These are phyloP conservation scores for Penicillium sp. DNA, from an alignment of 2,329 filamentous ascomycete species.

Conservation along the genomic window DNA sequence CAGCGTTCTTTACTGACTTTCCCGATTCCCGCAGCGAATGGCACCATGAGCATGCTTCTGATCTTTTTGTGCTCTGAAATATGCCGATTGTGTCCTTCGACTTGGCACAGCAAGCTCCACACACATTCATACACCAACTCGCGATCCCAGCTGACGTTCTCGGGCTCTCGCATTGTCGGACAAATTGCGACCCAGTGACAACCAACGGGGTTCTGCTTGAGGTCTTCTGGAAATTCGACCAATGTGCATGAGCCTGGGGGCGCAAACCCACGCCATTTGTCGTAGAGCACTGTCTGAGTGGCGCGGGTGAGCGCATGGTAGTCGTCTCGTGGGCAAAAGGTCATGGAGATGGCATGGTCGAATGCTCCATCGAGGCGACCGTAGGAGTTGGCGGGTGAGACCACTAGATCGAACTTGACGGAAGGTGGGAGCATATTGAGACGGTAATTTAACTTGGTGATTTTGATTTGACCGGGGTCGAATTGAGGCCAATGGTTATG, in stretches of 20 bases:
- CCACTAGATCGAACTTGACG: constrained; percentile 44
- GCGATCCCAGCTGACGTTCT: constrained; percentile 43
- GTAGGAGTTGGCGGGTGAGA: constrained; percentile 53
- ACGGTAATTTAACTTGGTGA: constrained; percentile 28
- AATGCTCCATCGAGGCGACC: constrained; percentile 51
- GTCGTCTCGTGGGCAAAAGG: constrained; percentile 38
- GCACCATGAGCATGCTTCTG: constrained; percentile 46
- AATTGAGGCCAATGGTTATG: constrained; percentile 26
- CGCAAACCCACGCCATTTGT: constrained; percentile 46
- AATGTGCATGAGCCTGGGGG: constrained; percentile 49
- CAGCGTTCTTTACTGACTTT: constrained; percentile 43
- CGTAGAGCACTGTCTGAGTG: constrained; percentile 43
- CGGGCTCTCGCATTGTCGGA: constrained; percentile 49
- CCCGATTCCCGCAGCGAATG: constrained; percentile 47
- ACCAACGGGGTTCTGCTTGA: constrained; percentile 38
- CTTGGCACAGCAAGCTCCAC: constrained; percentile 47
- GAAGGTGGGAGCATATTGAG: constrained; percentile 35
- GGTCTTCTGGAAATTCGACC: constrained; percentile 40
- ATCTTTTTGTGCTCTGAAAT: constrained; percentile 27
- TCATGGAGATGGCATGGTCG: constrained; percentile 49
- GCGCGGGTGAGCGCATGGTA: constrained; percentile 46
- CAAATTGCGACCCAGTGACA: constrained; percentile 46
- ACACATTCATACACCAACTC: constrained; percentile 52
- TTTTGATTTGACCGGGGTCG: constrained; percentile 30
- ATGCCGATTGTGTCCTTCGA: constrained; percentile 45